Evolutionary conservation across 768 basidiomycete genomes (phyloP).

Genomic region (Boletus tylopilopsis): DNA sequence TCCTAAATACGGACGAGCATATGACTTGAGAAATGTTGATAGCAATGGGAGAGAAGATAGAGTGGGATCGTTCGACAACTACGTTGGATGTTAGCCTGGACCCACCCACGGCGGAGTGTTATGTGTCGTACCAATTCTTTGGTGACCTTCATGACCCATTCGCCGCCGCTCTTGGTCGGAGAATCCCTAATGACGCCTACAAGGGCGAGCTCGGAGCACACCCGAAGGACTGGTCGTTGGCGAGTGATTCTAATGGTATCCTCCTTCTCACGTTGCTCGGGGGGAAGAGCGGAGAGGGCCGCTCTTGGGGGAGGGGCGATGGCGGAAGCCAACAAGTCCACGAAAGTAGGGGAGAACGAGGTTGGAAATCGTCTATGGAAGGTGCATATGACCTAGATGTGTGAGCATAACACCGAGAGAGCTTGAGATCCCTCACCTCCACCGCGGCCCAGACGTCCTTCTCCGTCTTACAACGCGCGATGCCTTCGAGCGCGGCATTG

Average conservation of each 20-base stretch:
- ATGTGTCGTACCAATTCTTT: conserved; percentile 70
- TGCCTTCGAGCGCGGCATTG: conserved; percentile 81
- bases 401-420: background rate
- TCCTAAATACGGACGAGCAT: conserved; percentile 85
- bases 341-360: conserved; percentile 70
- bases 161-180: conserved; percentile 67
- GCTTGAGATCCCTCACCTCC: conserved; percentile 55
- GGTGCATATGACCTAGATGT: conserved; percentile 72
- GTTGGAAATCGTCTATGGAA: conserved; percentile 85
- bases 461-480: conserved; percentile 85
- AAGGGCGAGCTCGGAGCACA: conserved; percentile 87
- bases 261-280: conserved; percentile 91
- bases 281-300: conserved; percentile 50
- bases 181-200: conserved; percentile 79
- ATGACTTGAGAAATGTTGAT: conserved; percentile 91
- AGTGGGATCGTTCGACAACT: conserved; percentile 87
- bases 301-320: conserved; percentile 58
- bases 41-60: conserved; percentile 87
- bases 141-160: conserved; percentile 85
- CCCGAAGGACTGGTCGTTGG: conserved; percentile 81
- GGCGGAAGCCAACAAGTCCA: conserved; percentile 54
- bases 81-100: conserved; percentile 13
- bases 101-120: conserved; percentile 6
- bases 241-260: conserved; percentile 73
- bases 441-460: conserved; percentile 89